phyloP scores from a whole-genome alignment of 2,329 filamentous ascomycete species.

The Pyrenophora seminiperda region DNA sequence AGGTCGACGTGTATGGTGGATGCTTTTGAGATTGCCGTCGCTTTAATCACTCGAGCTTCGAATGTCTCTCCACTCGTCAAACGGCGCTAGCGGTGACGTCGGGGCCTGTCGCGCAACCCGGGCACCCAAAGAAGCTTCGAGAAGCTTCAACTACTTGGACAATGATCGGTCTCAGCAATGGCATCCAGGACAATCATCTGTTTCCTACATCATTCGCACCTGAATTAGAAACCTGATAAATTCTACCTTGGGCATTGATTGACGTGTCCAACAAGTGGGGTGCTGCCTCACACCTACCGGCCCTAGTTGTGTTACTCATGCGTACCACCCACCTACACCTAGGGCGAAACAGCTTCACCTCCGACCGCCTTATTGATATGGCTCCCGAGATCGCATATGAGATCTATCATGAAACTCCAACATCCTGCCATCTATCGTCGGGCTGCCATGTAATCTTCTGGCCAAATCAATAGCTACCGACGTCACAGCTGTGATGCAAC shows the following conservation, averaged over 20 bases:
- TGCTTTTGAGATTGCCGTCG: constrained; percentile 28
- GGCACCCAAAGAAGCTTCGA: constrained; percentile 41
- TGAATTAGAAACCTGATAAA: constrained; percentile 1
- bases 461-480: no score
- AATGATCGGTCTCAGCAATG: constrained; percentile 1
- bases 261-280: background rate
- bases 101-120: constrained; percentile 13
- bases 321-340: background rate
- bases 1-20: constrained; percentile 21
- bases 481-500: no score
- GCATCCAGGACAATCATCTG: background rate
- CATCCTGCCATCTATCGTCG: no score
- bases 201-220: background rate
- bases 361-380: no score
- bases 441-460: no score
- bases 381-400: no score
- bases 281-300: background rate
- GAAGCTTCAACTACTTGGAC: constrained; percentile 45
- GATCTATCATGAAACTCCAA: no score
- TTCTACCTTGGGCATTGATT: background rate
- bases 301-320: constrained; percentile 3
- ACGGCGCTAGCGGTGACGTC: constrained; percentile 29
- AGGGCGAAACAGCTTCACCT: background rate
- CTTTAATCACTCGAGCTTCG: constrained; percentile 34
- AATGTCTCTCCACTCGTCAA: constrained; percentile 38